Percentiles rank a stretch among this genome's conserved stretches.
Evolutionary conservation across 2,329 filamentous ascomycete species (phyloP).

Genomic region (Trichoderma citrinoviride): DNA sequence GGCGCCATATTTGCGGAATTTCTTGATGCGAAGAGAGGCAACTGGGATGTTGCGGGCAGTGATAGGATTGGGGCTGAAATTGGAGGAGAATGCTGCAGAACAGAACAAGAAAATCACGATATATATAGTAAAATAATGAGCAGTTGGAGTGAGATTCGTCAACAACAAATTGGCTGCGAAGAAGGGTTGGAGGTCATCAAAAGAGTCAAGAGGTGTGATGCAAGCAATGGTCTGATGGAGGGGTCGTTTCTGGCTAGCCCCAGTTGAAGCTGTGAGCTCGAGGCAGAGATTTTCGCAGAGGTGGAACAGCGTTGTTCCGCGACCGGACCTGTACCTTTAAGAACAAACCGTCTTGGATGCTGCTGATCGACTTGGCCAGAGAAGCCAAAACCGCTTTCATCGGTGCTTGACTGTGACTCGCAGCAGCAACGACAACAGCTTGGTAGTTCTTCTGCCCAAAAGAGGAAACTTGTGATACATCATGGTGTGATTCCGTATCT

Average conservation of each 20-base stretch:
- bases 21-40: not conserved
- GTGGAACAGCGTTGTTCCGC: not conserved
- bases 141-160: not conserved
- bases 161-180: not conserved
- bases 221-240: not conserved
- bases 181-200: not conserved
- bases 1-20: slow-evolving; percentile 19
- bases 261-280: not conserved
- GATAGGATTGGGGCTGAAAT: too few species aligned
- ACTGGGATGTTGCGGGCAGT: not conserved
- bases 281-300: not conserved
- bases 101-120: not conserved
- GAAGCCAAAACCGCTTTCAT: too few species aligned
- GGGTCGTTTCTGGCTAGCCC: not conserved
- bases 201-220: not conserved
- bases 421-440: not conserved
- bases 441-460: not conserved
- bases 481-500: not conserved
- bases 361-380: too few species aligned
- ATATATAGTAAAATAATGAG: not conserved
- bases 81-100: not conserved
- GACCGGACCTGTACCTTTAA: not conserved
- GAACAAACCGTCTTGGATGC: not conserved
- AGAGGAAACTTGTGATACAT: not conserved
- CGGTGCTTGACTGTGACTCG: not conserved